A percentile compares a stretch with the other conserved stretches of the same genome.
Evolutionary conservation across 306 rosid species (phyloP).

Genomic region (Gastrolobium villosum): DNA sequence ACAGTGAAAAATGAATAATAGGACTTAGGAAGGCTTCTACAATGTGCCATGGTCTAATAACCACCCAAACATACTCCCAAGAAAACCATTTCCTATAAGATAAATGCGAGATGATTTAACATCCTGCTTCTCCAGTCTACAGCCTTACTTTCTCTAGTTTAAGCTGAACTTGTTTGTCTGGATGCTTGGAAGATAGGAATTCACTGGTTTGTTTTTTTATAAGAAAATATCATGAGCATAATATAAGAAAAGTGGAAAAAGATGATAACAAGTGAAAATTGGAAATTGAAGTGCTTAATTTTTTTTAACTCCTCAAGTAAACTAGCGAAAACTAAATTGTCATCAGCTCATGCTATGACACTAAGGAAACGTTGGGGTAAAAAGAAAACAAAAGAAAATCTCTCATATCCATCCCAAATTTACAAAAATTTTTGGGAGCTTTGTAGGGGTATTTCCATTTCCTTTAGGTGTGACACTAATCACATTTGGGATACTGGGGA

Average conservation of each 20-base stretch:
- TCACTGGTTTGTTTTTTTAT: background rate
- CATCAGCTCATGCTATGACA: background rate
- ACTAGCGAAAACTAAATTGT: constrained; percentile 6
- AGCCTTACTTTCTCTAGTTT: constrained; percentile 4
- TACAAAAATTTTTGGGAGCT: background rate
- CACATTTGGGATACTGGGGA: background rate
- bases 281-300: background rate
- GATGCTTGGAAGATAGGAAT: background rate
- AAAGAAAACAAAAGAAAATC: background rate
- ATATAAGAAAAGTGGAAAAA: background rate
- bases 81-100: constrained; percentile 17
- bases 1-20: constrained; percentile 8
- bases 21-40: background rate
- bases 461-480: background rate
- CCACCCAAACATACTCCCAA: constrained; percentile 35
- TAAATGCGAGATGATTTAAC: constrained; percentile 9
- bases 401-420: constrained; percentile 1
- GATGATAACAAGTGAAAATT: constrained; percentile 22
- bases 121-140: constrained; percentile 12
- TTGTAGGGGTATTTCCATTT: background rate
- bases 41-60: constrained; percentile 16
- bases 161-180: background rate
- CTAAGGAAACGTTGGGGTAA: background rate
- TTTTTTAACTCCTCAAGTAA: constrained; percentile 15
- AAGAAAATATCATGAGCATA: background rate